Evolutionary conservation across 2,329 filamentous ascomycete genomes (phyloP).

Genomic region (Phaeoacremonium minimum): DNA sequence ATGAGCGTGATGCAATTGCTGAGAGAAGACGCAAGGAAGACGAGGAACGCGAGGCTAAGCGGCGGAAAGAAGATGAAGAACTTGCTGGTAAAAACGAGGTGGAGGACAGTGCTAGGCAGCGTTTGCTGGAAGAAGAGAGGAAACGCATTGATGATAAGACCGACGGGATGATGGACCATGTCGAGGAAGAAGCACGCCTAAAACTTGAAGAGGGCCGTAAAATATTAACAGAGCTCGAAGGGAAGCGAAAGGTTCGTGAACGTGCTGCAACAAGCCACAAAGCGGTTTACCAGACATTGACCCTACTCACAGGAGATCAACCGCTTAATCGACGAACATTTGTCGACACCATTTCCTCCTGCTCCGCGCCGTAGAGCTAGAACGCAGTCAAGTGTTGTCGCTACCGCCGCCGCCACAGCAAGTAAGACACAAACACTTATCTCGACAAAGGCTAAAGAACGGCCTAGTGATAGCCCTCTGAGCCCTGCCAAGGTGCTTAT

Average conservation of each 20-base stretch:
- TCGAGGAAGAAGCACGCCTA: slow-evolving; percentile 25
- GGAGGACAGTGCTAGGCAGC: slow-evolving; percentile 24
- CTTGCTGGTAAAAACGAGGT: slow-evolving; percentile 16
- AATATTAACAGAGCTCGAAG: slow-evolving; percentile 25
- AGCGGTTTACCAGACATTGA: not conserved
- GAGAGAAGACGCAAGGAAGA: slow-evolving; percentile 33
- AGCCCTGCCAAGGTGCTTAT: no score
- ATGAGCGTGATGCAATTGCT: slow-evolving; percentile 24
- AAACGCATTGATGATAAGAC: slow-evolving; percentile 27
- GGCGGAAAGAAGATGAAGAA: slow-evolving; percentile 30
- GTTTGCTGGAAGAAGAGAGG: slow-evolving; percentile 22
- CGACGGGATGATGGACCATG: slow-evolving; percentile 24
- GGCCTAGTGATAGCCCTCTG: no score
- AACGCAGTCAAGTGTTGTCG: no score
- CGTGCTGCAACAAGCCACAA: not conserved
- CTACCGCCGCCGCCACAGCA: no score
- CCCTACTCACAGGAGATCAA: slow-evolving; percentile 30
- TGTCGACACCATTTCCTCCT: slow-evolving; percentile 25
- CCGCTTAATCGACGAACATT: slow-evolving; percentile 34
- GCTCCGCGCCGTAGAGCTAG: slow-evolving; percentile 13
- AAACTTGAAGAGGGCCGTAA: slow-evolving; percentile 23
- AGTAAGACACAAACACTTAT: no score
- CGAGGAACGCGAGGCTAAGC: slow-evolving; percentile 30
- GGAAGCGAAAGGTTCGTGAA: slow-evolving; percentile 21
- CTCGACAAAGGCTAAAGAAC: no score